Base-by-base conservation (phyloP, 345 rosid species). In the Iberis pinnata region DNA sequence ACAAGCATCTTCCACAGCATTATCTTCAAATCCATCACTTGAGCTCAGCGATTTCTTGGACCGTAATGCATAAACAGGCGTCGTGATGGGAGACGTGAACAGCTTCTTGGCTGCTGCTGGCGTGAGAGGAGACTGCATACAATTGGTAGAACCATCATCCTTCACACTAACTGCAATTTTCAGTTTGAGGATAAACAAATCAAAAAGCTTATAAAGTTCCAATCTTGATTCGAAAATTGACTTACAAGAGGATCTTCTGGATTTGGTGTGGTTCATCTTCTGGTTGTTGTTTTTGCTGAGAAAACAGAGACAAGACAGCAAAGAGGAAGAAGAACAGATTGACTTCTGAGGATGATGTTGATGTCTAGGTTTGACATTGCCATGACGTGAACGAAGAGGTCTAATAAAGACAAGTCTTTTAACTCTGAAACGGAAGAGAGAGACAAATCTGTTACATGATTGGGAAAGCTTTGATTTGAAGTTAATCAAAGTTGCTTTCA, bases 1-100 rank as follows among this genome's bases (percentile, higher is more conserved):
- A 57, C 96, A 90, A 6, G 89, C 87, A 56, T 82, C 95, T 52
- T 79, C 96, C 42, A 78, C 76, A 1, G 54, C 81, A 26, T 62
- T 75, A 17, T 68, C 55, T 5, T 69, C 73, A 5, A 68, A 68
- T 4, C 47, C 26, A 4, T 68, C 61, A 53, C 58, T 27, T 35
- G 26, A 58, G 17, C 44, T 70, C 56, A 54, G 50, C 6, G 59
- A 35, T 7, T 55, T 51, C 56, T 54, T 43, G 24, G 60, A 46
- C 31, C 47, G 44, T 54, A 33, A 47, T 3, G 63, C 37, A 27
- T 62, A 78, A 56, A 64, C 71, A 17, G 88, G 88, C 0, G 84
- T 77, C 0, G 82, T 77, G 18, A 76, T 67, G 0, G 94, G 86
- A 11, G 82, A 69, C 5, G 76, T 65, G 57, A 66, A 71, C 4